A percentile compares a stretch with the other conserved stretches of the same genome.
These are phyloP conservation scores for Camptophora hylomeconis DNA, from an alignment of 2,329 filamentous ascomycete genomes.

Conservation along the genomic window DNA sequence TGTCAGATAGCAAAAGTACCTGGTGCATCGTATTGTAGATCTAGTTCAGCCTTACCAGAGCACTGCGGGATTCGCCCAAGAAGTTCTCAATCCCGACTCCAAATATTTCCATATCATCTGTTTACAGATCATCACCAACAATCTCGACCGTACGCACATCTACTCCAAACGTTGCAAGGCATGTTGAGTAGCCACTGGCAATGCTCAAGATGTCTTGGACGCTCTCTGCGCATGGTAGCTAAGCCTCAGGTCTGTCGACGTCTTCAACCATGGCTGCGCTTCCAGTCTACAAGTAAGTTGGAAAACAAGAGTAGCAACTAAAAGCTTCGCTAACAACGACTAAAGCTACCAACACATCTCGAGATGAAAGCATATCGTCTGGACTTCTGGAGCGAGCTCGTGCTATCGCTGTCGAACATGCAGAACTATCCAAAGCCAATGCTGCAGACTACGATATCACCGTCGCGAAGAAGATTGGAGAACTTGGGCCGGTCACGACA, in stretches of 20 bases:
- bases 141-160: no score
- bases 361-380: conserved; percentile 34
- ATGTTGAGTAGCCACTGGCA: conserved; percentile 32
- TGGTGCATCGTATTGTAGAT: no score
- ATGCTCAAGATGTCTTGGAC: conserved; percentile 35
- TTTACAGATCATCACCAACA: no score
- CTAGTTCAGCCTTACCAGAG: no score
- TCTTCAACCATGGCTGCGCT: conserved; percentile 12
- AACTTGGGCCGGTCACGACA: conserved; percentile 38
- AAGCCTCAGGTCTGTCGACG: conserved; percentile 12
- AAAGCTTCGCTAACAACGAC: conserved; percentile 11
- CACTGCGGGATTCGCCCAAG: no score
- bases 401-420: conserved; percentile 42
- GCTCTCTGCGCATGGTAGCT: conserved; percentile 22
- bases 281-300: conserved; percentile 18
- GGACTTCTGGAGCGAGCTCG: conserved; percentile 44
- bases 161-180: conserved; percentile 12
- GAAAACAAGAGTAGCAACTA: conserved; percentile 6
- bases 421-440: conserved; percentile 38
- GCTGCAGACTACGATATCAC: conserved; percentile 41
- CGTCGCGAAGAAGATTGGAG: conserved; percentile 43
- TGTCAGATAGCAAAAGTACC: no score
- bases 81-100: no score
- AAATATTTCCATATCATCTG: no score
- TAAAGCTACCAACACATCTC: conserved; percentile 14